Conservation (phyloP, 768 basidiomycete species). For the Fomitopsis serialis region DNA sequence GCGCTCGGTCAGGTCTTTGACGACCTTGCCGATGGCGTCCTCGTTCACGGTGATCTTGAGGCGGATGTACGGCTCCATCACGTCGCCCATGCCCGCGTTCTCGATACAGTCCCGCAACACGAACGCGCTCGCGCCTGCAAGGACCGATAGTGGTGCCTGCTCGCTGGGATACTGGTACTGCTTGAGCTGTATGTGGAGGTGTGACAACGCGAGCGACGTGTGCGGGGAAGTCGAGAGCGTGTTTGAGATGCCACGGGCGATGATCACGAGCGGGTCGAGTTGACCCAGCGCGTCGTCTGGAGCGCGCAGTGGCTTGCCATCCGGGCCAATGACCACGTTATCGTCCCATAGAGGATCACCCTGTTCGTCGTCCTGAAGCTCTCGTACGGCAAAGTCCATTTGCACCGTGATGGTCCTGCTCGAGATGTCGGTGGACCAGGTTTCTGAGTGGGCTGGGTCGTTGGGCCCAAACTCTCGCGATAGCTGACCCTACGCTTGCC, state of each 20-base stretch:
- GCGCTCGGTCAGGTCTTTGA: conserved; percentile 81
- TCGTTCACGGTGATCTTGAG: conserved; percentile 66
- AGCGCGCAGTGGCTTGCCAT: conserved; percentile 44
- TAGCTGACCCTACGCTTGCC: conserved; percentile 77
- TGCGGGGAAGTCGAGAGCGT: conserved; percentile 76
- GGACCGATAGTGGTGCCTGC: conserved; percentile 16
- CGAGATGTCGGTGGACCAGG: conserved; percentile 59
- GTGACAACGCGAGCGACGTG: conserved; percentile 66
- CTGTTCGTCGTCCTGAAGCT: conserved; percentile 47
- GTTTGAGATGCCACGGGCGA: conserved; percentile 66
- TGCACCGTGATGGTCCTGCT: conserved; percentile 49
- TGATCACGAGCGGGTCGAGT: conserved; percentile 42
- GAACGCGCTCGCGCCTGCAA: conserved; percentile 46
- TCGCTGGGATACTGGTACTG: conserved; percentile 35
- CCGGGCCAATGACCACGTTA: conserved; percentile 60
- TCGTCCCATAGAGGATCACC: conserved; percentile 74
- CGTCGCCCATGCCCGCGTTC: conserved; percentile 60
- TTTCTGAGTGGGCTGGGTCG: conserved; percentile 28
- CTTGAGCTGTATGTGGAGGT: conserved; percentile 51
- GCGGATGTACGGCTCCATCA: conserved; percentile 75
- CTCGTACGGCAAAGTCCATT: conserved; percentile 50
- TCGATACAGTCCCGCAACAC: conserved; percentile 59
- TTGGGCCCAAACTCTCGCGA: conserved; percentile 51
- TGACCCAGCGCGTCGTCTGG: conserved; percentile 40
- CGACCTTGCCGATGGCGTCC: conserved; percentile 66